A percentile compares a stretch with the other conserved stretches of the same genome.
These are phyloP conservation scores for Magnusiomyces magnusii DNA, from an alignment of 1,139 yeast species.

Conservation along the genomic window DNA sequence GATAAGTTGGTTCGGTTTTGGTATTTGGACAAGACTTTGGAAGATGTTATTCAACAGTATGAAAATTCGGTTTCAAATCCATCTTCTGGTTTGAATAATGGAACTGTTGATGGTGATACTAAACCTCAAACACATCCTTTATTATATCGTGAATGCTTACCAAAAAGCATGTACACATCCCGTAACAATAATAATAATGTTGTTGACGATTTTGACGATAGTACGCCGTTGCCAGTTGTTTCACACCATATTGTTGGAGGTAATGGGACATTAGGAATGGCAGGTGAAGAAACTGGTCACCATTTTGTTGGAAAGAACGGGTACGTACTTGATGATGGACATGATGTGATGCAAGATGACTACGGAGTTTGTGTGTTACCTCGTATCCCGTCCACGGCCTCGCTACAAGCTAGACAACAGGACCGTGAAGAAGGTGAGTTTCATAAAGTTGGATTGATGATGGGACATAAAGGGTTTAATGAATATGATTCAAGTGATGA, in stretches of 20 bases:
- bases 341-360: not conserved
- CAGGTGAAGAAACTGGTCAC: not conserved
- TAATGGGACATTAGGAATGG: not conserved
- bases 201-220: not conserved
- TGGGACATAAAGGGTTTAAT: conserved; percentile 11
- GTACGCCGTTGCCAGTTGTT: not conserved
- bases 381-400: conserved; percentile 23
- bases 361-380: conserved; percentile 17
- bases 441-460: conserved; percentile 60
- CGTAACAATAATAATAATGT: no score
- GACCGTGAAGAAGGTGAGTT: conserved; percentile 91
- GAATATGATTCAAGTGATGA: no score
- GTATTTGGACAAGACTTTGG: conserved; percentile 31
- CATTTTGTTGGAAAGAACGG: not conserved
- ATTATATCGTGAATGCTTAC: no score
- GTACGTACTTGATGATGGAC: not conserved
- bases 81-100: no score
- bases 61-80: no score
- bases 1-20: conserved; percentile 29
- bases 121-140: not conserved
- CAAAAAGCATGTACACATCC: no score
- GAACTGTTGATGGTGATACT: no score
- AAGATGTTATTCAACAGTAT: conserved; percentile 26
- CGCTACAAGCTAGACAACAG: conserved; percentile 47
- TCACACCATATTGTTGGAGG: not conserved